These are phyloP conservation scores for Pterocarpus macrocarpus DNA, from an alignment of 306 rosid genomes.

Conservation along the genomic window DNA sequence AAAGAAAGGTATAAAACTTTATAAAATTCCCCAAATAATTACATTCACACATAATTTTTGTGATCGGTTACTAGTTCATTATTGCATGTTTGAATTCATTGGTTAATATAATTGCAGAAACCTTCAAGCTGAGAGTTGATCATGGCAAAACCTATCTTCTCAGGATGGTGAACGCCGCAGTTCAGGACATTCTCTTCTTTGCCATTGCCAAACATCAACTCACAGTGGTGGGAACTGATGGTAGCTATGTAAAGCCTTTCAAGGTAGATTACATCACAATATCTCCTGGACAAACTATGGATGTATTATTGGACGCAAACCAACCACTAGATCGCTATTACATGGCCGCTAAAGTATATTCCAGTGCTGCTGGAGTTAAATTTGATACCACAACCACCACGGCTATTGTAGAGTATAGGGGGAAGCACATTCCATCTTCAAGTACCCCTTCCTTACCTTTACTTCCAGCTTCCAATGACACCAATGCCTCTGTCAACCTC, in stretches of 20 bases:
- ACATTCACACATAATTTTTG: neutral
- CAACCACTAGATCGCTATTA: slow-evolving; percentile 55
- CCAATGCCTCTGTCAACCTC: slow-evolving; percentile 47
- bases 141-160: slow-evolving; percentile 63
- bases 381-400: slow-evolving; percentile 62
- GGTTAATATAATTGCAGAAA: slow-evolving; percentile 46
- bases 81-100: neutral
- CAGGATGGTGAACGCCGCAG: slow-evolving; percentile 58
- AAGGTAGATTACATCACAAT: slow-evolving; percentile 56
- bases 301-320: slow-evolving; percentile 58
- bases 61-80: neutral
- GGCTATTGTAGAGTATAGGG: slow-evolving; percentile 52
- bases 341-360: slow-evolving; percentile 69
- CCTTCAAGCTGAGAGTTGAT: slow-evolving; percentile 57
- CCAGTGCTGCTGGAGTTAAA: neutral
- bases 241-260: slow-evolving; percentile 64
- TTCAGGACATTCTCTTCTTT: slow-evolving; percentile 58
- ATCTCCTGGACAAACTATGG: slow-evolving; percentile 71
- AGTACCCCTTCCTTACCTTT: slow-evolving; percentile 46
- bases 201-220: slow-evolving; percentile 58
- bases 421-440: slow-evolving; percentile 6
- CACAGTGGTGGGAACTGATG: slow-evolving; percentile 70
- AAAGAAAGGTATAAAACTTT: slow-evolving; percentile 40
- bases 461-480: slow-evolving; percentile 66
- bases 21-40: neutral